These are phyloP conservation scores for Penicillium sp. DNA, from an alignment of 2,329 filamentous ascomycete species.

Conservation along the genomic window DNA sequence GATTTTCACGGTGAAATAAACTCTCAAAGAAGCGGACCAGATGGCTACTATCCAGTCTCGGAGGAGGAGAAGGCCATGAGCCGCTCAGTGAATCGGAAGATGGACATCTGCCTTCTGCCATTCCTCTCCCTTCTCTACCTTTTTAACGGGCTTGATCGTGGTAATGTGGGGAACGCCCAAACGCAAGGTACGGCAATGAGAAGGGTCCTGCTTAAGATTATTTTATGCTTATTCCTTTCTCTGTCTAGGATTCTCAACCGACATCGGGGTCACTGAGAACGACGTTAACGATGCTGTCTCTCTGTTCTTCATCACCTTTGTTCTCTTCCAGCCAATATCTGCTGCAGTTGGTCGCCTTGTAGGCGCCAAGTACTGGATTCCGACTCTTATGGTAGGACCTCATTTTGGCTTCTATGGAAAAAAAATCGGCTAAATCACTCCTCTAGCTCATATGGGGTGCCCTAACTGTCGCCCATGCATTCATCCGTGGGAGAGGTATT, in stretches of 20 bases:
- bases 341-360: background rate
- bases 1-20: too few species aligned
- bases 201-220: too few species aligned
- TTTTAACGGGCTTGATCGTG: background rate
- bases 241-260: background rate
- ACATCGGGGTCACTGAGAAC: background rate
- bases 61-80: background rate
- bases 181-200: background rate
- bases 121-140: background rate
- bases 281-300: background rate
- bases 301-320: background rate
- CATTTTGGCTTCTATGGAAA: too few species aligned
- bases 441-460: background rate
- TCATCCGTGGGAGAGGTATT: background rate
- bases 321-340: background rate
- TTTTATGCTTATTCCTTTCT: background rate
- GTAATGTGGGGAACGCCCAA: background rate
- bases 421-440: too few species aligned
- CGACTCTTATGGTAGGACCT: background rate
- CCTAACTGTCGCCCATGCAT: background rate
- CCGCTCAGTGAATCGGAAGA: background rate
- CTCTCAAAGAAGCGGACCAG: background rate
- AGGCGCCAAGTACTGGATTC: background rate
- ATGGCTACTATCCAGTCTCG: background rate
- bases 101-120: background rate